Conservation (phyloP, 1,139 yeast species). For the Lodderomyces oxycetoniae region DNA sequence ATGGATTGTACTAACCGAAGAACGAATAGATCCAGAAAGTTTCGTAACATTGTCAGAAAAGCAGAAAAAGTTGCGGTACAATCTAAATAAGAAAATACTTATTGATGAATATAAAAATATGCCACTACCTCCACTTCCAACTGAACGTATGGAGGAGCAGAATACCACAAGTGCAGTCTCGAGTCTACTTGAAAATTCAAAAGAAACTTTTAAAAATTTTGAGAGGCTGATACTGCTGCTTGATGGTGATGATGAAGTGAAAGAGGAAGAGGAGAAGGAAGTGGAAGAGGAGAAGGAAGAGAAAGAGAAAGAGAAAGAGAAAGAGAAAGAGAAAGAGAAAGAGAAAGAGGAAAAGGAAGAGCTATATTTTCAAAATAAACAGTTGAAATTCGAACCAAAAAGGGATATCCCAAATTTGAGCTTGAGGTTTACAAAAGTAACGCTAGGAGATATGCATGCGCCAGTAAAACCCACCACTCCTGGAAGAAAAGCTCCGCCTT, state of each 20-base stretch:
- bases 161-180: too few relatives aligned
- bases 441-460: conserved; percentile 9
- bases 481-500: conserved; percentile 12
- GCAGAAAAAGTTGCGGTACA: conserved; percentile 9
- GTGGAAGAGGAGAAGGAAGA: conserved; percentile 10
- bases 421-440: conserved; percentile 10
- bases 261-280: too few relatives aligned
- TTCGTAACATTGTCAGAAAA: conserved; percentile 1
- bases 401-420: conserved; percentile 1
- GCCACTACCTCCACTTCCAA: conserved; percentile 33
- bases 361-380: not conserved
- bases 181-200: too few relatives aligned
- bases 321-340: conserved; percentile 9
- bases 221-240: too few relatives aligned
- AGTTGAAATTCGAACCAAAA: not conserved
- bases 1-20: conserved; percentile 79
- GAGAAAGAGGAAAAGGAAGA: conserved; percentile 15
- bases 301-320: too few relatives aligned
- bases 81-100: conserved; percentile 15
- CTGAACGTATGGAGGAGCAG: too few relatives aligned
- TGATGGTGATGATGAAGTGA: too few relatives aligned
- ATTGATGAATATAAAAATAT: conserved; percentile 21
- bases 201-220: too few relatives aligned
- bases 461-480: conserved; percentile 3
- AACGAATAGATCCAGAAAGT: conserved; percentile 44